Percentiles rank a stretch among this genome's conserved stretches.
phyloP scores from a whole-genome alignment of 2,329 filamentous ascomycete genomes.

The Reticulascus tulasneorum region DNA sequence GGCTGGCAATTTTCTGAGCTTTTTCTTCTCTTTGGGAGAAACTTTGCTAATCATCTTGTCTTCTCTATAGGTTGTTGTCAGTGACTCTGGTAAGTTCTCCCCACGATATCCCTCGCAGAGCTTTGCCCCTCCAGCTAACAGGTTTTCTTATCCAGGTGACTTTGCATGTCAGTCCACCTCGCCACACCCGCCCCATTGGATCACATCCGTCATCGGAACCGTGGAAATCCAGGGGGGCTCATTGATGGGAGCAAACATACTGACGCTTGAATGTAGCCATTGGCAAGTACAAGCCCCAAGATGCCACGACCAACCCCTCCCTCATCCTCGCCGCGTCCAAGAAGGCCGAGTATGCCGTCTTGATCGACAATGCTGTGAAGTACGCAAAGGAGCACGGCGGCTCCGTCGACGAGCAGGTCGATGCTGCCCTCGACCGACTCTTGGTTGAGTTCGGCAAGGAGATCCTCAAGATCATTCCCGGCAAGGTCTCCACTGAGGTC shows the following conservation, averaged over 20 bases:
- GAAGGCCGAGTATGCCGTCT: slow-evolving; percentile 90
- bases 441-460: slow-evolving; percentile 97
- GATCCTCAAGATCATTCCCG: slow-evolving; percentile 94
- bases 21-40: too few relatives aligned
- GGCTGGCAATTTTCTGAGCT: too few relatives aligned
- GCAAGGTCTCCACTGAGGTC: slow-evolving; percentile 98
- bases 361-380: slow-evolving; percentile 80
- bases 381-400: slow-evolving; percentile 77
- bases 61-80: slow-evolving; percentile 81
- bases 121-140: slow-evolving; percentile 21
- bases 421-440: slow-evolving; percentile 85
- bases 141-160: slow-evolving; percentile 56
- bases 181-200: slow-evolving; percentile 1
- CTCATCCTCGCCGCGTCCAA: slow-evolving; percentile 97
- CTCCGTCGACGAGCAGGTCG: slow-evolving; percentile 75
- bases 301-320: slow-evolving; percentile 99
- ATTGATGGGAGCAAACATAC: slow-evolving; percentile 8
- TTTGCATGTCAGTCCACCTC: slow-evolving; percentile 63
- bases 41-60: too few relatives aligned
- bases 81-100: slow-evolving; percentile 77
- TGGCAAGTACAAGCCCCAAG: slow-evolving; percentile 99
- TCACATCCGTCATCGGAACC: not conserved
- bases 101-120: slow-evolving; percentile 4
- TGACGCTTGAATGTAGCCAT: slow-evolving; percentile 62
- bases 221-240: too few relatives aligned